Conservation (phyloP, 805 yeast genomes). For the Candida yuanshanica region DNA sequence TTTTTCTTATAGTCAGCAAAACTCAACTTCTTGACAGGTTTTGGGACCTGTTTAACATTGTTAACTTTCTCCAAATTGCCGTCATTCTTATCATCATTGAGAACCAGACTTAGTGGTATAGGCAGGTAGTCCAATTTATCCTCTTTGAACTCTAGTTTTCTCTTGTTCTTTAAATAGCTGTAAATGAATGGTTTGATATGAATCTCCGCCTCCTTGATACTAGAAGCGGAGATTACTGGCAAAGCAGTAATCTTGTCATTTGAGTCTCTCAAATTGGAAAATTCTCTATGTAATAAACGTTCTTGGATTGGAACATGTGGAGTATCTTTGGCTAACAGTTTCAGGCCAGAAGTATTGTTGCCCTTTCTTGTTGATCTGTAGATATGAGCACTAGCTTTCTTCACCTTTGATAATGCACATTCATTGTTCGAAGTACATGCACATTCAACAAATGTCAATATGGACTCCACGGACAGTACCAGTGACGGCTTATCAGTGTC, state of each 20-base stretch:
- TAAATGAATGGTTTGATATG: constrained; percentile 19
- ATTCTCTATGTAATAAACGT: constrained; percentile 24
- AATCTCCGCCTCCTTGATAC: constrained; percentile 9
- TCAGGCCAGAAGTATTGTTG: constrained; percentile 19
- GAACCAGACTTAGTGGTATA: constrained; percentile 21
- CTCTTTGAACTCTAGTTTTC: constrained; percentile 8
- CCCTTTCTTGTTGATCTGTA: constrained; percentile 43
- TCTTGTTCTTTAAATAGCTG: constrained; percentile 13
- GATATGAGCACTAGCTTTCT: constrained; percentile 54
- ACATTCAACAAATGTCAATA: constrained; percentile 61
- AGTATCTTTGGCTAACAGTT: constrained; percentile 28
- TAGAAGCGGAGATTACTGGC: constrained; percentile 7
- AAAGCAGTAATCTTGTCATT: constrained; percentile 5
- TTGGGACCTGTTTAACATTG: constrained; percentile 1
- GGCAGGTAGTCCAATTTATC: constrained; percentile 19
- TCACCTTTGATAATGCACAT: constrained; percentile 55
- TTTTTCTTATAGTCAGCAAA: constrained; percentile 72
- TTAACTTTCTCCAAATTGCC: background rate
- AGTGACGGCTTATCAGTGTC: constrained; percentile 49
- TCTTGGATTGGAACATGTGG: constrained; percentile 27
- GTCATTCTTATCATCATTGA: constrained; percentile 2
- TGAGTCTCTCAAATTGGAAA: constrained; percentile 14
- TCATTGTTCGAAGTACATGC: constrained; percentile 44
- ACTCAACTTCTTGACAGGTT: constrained; percentile 52
- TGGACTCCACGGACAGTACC: constrained; percentile 56